Evolutionary conservation across 2,329 filamentous ascomycete genomes (phyloP), one percentile per base, ranked within the genome.

Genomic region (Aspergillus versicolor): DNA sequence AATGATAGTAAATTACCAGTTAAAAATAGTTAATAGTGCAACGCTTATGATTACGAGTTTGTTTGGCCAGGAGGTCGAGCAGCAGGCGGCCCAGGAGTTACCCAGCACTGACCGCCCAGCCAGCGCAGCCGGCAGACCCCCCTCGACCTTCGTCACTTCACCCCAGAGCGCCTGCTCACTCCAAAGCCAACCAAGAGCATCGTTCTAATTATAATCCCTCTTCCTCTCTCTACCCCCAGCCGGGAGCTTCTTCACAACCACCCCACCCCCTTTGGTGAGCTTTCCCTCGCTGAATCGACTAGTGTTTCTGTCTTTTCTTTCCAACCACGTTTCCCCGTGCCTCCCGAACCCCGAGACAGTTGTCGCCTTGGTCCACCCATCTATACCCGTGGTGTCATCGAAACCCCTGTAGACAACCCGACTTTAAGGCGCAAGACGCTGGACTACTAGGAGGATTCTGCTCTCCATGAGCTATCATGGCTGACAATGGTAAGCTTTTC

Each of bases 401-500:
- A 40, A 22, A 54, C 56, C 53, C 65, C 64, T 63, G 51, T 54
- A 60, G 57, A 66, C 67, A 60, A 59, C 61, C 50, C 58, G 55
- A 59, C 45, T 60, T 53, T 22, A 53, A 53, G 59, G 58, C 12
- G 61, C 59, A 51, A 45, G 48, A 61, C 42, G 47, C 50, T 55
- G 46, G 56, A 57, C 19, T 27, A 42, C 21, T 61, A 64, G 52
- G 62, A 68, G 67, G 67, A 63, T 61, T 54, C 51, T 58, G 63
- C 65, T 66, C 69, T 65, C 68, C 63, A 60, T 63, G 61, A 67
- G 55, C 56, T 62, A 63, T 59, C 52, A 73, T 73, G 70, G 69
- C 70, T 66, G 71, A 73, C 57, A 67, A 61, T 56, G 52, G 70
- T 73, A 48, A 70, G 70, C 66, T 12, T n/a, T 45, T 7, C n/a